A percentile compares a stretch with the other conserved stretches of the same genome.
These are phyloP conservation scores for Phylloporus sp. DNA, from an alignment of 768 basidiomycete genomes.

Conservation along the genomic window DNA sequence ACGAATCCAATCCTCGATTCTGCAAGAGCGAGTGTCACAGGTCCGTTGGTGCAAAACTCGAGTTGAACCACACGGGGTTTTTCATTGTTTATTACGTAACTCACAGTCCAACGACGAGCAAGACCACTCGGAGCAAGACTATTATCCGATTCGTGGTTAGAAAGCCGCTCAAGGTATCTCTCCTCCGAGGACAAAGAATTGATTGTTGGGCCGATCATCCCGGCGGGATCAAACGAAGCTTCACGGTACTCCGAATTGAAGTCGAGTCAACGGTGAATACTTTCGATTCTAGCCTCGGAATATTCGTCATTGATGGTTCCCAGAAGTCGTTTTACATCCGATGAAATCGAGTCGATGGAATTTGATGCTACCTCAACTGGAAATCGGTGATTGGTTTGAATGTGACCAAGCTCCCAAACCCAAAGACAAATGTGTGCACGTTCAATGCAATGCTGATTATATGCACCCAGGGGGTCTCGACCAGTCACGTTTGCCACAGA, in stretches of 20 bases:
- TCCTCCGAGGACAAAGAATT: neutral
- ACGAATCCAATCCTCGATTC: slow-evolving; percentile 13
- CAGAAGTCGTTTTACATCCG: slow-evolving; percentile 7
- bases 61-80: too few species aligned
- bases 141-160: neutral
- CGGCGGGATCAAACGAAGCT: slow-evolving; percentile 4
- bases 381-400: too few species aligned
- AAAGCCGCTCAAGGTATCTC: neutral
- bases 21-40: slow-evolving; percentile 13
- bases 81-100: too few species aligned
- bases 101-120: too few species aligned
- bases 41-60: too few species aligned
- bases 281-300: neutral
- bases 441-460: too few species aligned
- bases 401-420: too few species aligned
- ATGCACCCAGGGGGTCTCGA: too few species aligned
- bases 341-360: slow-evolving; percentile 8
- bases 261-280: neutral
- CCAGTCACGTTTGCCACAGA: neutral
- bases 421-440: too few species aligned
- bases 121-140: too few species aligned
- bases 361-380: slow-evolving; percentile 8
- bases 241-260: neutral
- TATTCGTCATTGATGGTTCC: slow-evolving; percentile 4
- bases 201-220: slow-evolving; percentile 1